These are phyloP conservation scores for Leucocoprinus leucothites DNA, from an alignment of 768 basidiomycete genomes.

Conservation along the genomic window DNA sequence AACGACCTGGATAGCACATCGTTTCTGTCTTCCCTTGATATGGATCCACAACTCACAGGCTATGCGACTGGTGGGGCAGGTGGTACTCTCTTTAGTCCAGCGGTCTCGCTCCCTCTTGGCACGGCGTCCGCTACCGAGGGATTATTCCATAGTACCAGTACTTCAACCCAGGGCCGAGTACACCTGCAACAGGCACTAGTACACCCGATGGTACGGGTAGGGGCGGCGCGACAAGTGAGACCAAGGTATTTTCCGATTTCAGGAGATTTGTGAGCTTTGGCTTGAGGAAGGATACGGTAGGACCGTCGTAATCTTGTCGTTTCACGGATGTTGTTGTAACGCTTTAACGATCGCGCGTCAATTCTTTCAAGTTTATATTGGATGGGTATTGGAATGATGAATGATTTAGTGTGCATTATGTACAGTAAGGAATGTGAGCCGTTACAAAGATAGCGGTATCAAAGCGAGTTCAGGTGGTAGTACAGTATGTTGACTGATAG, in stretches of 20 bases:
- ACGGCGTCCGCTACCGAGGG: constrained; percentile 41
- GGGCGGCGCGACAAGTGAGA: constrained; percentile 32
- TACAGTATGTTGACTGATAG: no score
- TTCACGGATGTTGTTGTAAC: neutral
- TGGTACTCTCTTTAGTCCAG: constrained; percentile 43
- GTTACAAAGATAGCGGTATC: no score
- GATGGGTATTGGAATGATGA: neutral
- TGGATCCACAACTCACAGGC: constrained; percentile 73
- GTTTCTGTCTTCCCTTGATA: constrained; percentile 91
- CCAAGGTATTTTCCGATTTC: constrained; percentile 85
- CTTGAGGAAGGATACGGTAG: constrained; percentile 62
- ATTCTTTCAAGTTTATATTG: no score
- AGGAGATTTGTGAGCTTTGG: constrained; percentile 89
- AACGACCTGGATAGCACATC: constrained; percentile 86
- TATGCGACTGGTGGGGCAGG: constrained; percentile 22
- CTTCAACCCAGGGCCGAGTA: constrained; percentile 55
- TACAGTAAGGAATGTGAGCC: neutral
- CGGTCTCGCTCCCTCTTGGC: constrained; percentile 46
- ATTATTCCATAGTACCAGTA: constrained; percentile 55
- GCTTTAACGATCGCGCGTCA: no score
- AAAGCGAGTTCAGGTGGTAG: no score
- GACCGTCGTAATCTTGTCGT: constrained; percentile 16
- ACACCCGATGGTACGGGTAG: constrained; percentile 26
- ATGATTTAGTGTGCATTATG: neutral
- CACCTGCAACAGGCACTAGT: constrained; percentile 62